phyloP scores from a whole-genome alignment of 768 basidiomycete species.

The Hirschioporus abietinus region DNA sequence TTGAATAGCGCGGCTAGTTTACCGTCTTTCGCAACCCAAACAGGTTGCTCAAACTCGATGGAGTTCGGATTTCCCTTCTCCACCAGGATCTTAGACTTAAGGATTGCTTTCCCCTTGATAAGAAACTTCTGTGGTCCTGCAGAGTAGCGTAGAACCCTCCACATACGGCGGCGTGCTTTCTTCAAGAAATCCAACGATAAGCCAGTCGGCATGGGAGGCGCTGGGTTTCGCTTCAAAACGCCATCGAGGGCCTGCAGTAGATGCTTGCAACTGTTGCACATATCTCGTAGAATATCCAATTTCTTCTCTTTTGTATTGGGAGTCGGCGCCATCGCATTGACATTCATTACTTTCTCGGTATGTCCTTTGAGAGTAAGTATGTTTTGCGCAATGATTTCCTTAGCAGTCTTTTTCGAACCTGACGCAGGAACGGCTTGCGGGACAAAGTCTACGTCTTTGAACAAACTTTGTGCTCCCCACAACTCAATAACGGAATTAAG shows the following conservation, averaged over 20 bases:
- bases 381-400: no score
- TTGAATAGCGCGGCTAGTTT: not conserved
- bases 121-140: not conserved
- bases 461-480: no score
- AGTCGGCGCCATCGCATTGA: not conserved
- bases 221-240: not conserved
- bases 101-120: not conserved
- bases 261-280: not conserved
- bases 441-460: no score
- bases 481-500: no score
- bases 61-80: not conserved
- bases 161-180: not conserved
- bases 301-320: not conserved
- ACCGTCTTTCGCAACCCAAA: not conserved
- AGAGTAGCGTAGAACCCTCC: not conserved
- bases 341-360: not conserved
- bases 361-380: not conserved
- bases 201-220: no score
- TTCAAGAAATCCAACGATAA: not conserved
- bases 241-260: not conserved
- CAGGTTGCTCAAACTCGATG: not conserved
- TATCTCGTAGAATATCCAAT: not conserved
- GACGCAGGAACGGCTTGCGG: no score
- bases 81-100: not conserved
- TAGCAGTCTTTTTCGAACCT: no score